Evolutionary conservation across 108 stramenopile species (phyloP), one percentile per base, ranked within the genome.

Genomic region (Cyclotella distinguenda): DNA sequence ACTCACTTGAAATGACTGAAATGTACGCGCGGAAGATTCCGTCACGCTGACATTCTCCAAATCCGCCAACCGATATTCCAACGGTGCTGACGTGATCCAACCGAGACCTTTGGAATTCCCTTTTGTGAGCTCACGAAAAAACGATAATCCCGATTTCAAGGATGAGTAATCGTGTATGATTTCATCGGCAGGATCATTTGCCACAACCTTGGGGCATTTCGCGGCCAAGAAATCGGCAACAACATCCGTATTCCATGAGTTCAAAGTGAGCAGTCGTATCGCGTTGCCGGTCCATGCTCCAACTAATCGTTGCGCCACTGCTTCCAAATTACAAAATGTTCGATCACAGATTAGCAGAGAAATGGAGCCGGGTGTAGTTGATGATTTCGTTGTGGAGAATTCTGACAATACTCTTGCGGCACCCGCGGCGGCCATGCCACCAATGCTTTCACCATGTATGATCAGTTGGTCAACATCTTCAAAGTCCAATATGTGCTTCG

Each of bases 381-480:
- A 34, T 8, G 43, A 28, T 23, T 32, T 60, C 2, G 54, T 48
- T 0, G 47, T n/a, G 6, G 46, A 18, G 0, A 9, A 49, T 15
- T 61, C 55, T 16, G 80, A 78, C 28, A 88, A 64, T 26, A 68
- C 60, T 18, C 75, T 70, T 10, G 82, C 88, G 8, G 87, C 85
- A n/a, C 83, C 84, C 2, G 86, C 82, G 3, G 91, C 91, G n/a
- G 84, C 91, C 68, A 90, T 82, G 6, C 93, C 91, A 9, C 91
- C 90, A 46, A 91, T 93, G 60, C 86, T 87, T 64, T 92, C 94
- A 22, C 94, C 94, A 52, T 92, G 94, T 38, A 93, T 80, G 15
- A 91, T 60, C 15, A 95, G 56, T 33, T 77, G 61, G 19, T 82
- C 78, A 0, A 90, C 80, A 13, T 73, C 78, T 6, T 78, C 54